phyloP scores from a whole-genome alignment of 2,329 filamentous ascomycete genomes.

The Teratosphaeria nubilosa region DNA sequence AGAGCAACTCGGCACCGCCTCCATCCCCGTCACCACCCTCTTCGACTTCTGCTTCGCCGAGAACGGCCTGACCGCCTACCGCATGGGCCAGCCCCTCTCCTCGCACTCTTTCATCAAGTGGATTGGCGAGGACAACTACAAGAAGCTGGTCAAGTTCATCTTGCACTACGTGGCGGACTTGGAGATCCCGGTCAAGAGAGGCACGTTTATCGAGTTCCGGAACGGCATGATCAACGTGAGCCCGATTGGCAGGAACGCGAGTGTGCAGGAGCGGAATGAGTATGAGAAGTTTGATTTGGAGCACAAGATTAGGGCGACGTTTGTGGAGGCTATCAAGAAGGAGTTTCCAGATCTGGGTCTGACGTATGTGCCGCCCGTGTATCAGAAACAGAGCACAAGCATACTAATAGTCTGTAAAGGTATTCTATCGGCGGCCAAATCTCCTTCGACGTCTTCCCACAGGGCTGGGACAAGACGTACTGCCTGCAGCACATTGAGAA shows the following conservation, averaged over 20 bases:
- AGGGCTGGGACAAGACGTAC: conserved; percentile 98
- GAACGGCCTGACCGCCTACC: conserved; percentile 88
- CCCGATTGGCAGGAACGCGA: conserved; percentile 79
- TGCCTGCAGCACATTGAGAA: conserved; percentile 78
- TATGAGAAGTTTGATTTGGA: conserved; percentile 74
- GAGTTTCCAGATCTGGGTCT: conserved; percentile 74
- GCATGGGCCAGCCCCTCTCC: conserved; percentile 64
- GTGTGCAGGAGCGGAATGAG: conserved; percentile 64
- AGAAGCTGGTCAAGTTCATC: conserved; percentile 64
- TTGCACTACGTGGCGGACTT: conserved; percentile 78
- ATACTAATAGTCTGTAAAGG: conserved; percentile 32
- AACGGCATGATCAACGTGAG: conserved; percentile 87
- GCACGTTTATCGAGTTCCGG: conserved; percentile 79
- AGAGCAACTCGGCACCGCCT: conserved; percentile 72
- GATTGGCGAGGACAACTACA: conserved; percentile 80
- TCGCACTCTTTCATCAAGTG: conserved; percentile 82
- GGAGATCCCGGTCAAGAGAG: conserved; percentile 71
- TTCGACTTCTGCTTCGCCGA: conserved; percentile 98
- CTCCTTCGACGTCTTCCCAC: conserved; percentile 95
- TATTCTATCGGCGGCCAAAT: conserved; percentile 96
- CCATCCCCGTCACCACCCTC: conserved; percentile 63
- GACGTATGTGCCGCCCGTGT: conserved; percentile 51
- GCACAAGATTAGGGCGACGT: conserved; percentile 63
- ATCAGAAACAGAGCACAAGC: not conserved
- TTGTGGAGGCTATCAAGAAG: conserved; percentile 68